Base-by-base conservation (phyloP, 1,139 yeast genomes). In the Geotrichum bryndzae region DNA sequence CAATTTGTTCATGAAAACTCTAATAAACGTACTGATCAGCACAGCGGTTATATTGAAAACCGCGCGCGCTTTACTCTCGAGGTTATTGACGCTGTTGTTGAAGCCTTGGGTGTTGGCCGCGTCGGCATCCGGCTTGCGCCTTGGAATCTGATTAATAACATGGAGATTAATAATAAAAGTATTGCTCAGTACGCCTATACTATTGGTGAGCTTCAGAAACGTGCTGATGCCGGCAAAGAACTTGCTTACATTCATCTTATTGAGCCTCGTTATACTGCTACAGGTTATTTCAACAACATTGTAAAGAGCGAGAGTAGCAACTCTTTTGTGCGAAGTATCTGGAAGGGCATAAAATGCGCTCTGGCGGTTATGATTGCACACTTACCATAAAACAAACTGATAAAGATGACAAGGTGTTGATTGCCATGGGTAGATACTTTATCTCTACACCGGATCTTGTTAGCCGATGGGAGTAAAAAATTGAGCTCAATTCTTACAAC, bases 11-110 rank as follows among this genome's bases (percentile, higher is more conserved):
- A 80, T 63, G 77, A 76, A 54, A 67, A 72, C 50, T 74, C 83
- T 56, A 87, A 87, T 75, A 69, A 78, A 64, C 80, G 91, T 71
- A 83, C 86, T 13, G 90, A 86, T 69, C 78, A 83, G 71, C 86
- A 85, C 72, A 90, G 90, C 65, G 88, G 90, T 3, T 76, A 83
- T 11, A 77, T 86, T 66, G 90, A 85, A 70, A 86, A 86, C 75
- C 79, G 90, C 65, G 79, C 86, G 31, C 76, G 87, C 63, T 80
- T 86, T 67, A 67, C 79, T 13, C 75, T 86, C 53, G 87, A 85
- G 68, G 76, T 84, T 33, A 72, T 86, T 55, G 88, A 84, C 65
- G 82, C 80, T n/a, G 69, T 82, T 15, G 53, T 59, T 41, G 69
- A 63, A 7, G 70, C 68, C 23, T 72, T 85, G 64, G 90, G 89